Percentiles rank a stretch among this genome's conserved stretches.
These are phyloP conservation scores for Zygoascus sp. DNA, from an alignment of 1,139 yeast species.

Conservation along the genomic window DNA sequence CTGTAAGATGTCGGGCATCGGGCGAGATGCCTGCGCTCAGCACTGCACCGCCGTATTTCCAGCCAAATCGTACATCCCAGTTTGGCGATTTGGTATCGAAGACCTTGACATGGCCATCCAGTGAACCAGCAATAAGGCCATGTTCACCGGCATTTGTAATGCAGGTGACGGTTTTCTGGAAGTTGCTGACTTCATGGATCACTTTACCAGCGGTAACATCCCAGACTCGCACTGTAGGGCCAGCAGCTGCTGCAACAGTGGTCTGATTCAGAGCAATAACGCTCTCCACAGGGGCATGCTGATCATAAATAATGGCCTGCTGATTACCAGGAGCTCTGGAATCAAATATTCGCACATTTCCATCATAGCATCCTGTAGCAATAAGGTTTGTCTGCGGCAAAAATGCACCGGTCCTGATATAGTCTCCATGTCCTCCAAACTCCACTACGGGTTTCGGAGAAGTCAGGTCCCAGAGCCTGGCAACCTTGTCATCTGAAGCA, in stretches of 20 bases:
- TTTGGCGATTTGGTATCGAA: conserved; percentile 79
- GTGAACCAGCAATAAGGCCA: conserved; percentile 84
- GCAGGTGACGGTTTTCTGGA: conserved; percentile 90
- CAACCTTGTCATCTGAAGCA: conserved; percentile 87
- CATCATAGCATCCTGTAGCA: conserved; percentile 95
- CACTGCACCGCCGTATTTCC: conserved; percentile 96
- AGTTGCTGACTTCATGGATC: conserved; percentile 64
- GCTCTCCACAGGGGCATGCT: conserved; percentile 81
- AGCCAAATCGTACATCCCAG: conserved; percentile 92
- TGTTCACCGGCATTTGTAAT: conserved; percentile 54
- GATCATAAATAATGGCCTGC: conserved; percentile 50
- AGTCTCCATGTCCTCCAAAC: conserved; percentile 79
- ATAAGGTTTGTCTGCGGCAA: conserved; percentile 66
- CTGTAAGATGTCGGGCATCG: conserved; percentile 80
- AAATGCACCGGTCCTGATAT: conserved; percentile 77
- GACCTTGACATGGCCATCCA: conserved; percentile 95
- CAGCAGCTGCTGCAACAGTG: conserved; percentile 74
- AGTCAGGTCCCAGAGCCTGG: conserved; percentile 78
- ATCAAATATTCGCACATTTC: conserved; percentile 80
- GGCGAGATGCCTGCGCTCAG: conserved; percentile 89
- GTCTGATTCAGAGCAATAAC: conserved; percentile 78
- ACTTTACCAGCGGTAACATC: conserved; percentile 74
- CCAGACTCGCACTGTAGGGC: conserved; percentile 86
- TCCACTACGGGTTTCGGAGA: conserved; percentile 69
- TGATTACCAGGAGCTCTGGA: conserved; percentile 50